These are phyloP conservation scores for Venturia aucupariae DNA, from an alignment of 2,329 filamentous ascomycete species.

Conservation along the genomic window DNA sequence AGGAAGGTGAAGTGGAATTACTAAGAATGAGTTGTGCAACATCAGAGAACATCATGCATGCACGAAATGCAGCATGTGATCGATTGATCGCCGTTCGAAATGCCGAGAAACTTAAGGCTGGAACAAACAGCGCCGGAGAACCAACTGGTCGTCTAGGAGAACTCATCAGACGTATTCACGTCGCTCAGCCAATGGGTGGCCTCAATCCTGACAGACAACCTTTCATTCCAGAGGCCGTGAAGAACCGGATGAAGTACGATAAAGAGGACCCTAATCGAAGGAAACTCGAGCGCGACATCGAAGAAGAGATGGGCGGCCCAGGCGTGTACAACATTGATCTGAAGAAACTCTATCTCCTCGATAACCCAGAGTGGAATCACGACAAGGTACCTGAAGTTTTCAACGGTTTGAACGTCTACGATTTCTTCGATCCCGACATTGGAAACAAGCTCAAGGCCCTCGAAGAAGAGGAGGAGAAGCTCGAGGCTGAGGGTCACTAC, in stretches of 20 bases:
- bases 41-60: slow-evolving; percentile 83
- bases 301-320: slow-evolving; percentile 86
- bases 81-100: slow-evolving; percentile 87
- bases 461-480: slow-evolving; percentile 89
- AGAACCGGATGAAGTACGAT: slow-evolving; percentile 78
- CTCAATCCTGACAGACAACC: slow-evolving; percentile 57
- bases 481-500: slow-evolving; percentile 89
- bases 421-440: slow-evolving; percentile 95
- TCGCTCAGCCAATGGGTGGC: slow-evolving; percentile 84
- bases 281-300: slow-evolving; percentile 73
- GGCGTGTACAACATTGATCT: slow-evolving; percentile 95
- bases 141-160: slow-evolving; percentile 76
- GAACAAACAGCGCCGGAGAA: slow-evolving; percentile 65
- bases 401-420: slow-evolving; percentile 94
- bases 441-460: slow-evolving; percentile 83
- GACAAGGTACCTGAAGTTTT: slow-evolving; percentile 92
- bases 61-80: slow-evolving; percentile 93
- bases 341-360: slow-evolving; percentile 76
- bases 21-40: slow-evolving; percentile 93
- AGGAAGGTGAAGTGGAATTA: slow-evolving; percentile 83
- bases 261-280: slow-evolving; percentile 78
- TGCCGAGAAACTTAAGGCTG: slow-evolving; percentile 86
- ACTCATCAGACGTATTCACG: slow-evolving; percentile 89
- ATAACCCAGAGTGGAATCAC: slow-evolving; percentile 87
- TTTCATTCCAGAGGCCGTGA: slow-evolving; percentile 79